Evolutionary conservation across 2,329 filamentous ascomycete species (phyloP), one percentile per base, ranked within the genome.

Genomic region (Didymella pomorum): DNA sequence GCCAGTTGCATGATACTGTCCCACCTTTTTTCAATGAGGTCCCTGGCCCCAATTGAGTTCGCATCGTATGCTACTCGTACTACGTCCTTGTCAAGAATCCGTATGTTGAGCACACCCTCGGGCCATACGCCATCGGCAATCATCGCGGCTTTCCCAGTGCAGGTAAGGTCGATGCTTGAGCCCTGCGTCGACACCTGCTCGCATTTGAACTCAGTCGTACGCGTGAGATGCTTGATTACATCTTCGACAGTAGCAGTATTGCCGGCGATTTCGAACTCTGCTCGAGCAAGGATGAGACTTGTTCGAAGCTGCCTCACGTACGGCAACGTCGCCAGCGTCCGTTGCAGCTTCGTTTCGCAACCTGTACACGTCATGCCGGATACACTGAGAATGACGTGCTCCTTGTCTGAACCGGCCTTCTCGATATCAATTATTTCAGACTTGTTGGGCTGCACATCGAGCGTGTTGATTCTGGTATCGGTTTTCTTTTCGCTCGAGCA

Each of bases 331-430:
- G 69, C 76, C 0, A 92, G 79, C 0, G 83, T 85, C 76, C 25
- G 78, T 69, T 42, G 52, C 0, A 92, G 79, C 68, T 90, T 90
- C 1, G 83, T 88, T 69, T 89, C 88, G 71, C 89, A 92, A 0
- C 89, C 89, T 0, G 86, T 87, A 64, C 90, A 93, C 0, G 88
- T 91, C 88, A 92, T 90, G 3, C 89, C 89, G 2, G 83, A 82
- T 20, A 91, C 80, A 55, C 79, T 83, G n/a, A 91, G 78, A 25
- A 86, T 73, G 2, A 90, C 77, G 69, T 86, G 85, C 55, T 89
- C 84, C 3, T 62, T 71, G 4, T 56, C 58, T 8, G 63, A 44
- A 41, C 42, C n/a, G 3, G 69, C 68, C 39, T 61, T 68, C 58
- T 77, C 78, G 1, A 59, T 44, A 16, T 72, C 65, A 6, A 42